Evolutionary conservation across 2,329 filamentous ascomycete species (phyloP), one percentile per base, ranked within the genome.

Genomic region (Paecilomyces fulvus): DNA sequence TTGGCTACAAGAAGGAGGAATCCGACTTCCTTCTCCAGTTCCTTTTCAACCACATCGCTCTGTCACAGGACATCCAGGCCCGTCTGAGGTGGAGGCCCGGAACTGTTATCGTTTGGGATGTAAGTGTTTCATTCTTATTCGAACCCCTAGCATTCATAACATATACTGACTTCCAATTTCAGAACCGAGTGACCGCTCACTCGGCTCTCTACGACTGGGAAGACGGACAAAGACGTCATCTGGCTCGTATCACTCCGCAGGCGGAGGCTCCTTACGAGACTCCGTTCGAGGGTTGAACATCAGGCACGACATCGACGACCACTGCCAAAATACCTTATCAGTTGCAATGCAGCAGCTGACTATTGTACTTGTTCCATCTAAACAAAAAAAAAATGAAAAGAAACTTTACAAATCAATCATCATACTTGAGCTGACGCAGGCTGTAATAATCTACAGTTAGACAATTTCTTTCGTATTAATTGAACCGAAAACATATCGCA

Each of bases 91-190:
- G 90, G 90, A 84, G 84, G 63, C 79, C 83, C 49, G 82, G 83
- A n/a, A 92, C 88, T 0, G 89, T 95, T 1, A 88, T 94, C 1
- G 84, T 92, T 0, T 95, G 89, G 89, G 90, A 94, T 70, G 75
- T 78, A 67, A 70, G 75, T 71, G 33, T 30, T 53, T 20, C 49
- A 20, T 37, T 20, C n/a, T 10, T 21, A 4, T 37, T 17, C 28
- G n/a, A 10, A 11, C 23, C 25, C 8, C 12, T 20, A 9, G 14
- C 9, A 10, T 49, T 43, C 49, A 28, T 11, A 49, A 1, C 25
- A 21, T 14, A 54, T 51, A 14, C 61, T 65, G 28, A 64, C 55
- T 37, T 53, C 11, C 20, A 17, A 51, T 20, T 8, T 10, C 56
- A 78, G 67, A 94, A 92, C 75, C 80, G 89, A 30, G 83, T 92